Percentiles rank a stretch among this genome's conserved stretches.
These are phyloP conservation scores for Leptographium flavum DNA, from an alignment of 2,329 filamentous ascomycete genomes.

Conservation along the genomic window DNA sequence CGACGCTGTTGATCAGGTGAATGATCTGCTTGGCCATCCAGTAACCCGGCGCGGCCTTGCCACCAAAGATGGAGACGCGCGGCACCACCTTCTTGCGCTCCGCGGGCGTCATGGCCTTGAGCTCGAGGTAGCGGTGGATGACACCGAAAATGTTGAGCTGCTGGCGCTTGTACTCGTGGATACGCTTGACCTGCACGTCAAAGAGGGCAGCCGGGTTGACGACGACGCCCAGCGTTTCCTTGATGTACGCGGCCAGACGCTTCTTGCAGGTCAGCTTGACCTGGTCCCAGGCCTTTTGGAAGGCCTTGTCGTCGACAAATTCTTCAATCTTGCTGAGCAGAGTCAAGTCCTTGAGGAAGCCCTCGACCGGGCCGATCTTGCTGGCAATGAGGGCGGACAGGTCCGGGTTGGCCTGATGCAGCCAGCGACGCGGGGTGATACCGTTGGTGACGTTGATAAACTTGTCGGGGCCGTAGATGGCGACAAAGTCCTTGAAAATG, in stretches of 20 bases:
- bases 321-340: conserved; percentile 72
- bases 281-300: conserved; percentile 88
- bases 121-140: conserved; percentile 80
- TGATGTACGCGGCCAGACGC: conserved; percentile 81
- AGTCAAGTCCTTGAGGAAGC: conserved; percentile 80
- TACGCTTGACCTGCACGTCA: conserved; percentile 96
- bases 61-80: conserved; percentile 90
- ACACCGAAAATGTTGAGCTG: conserved; percentile 98
- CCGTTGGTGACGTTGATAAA: conserved; percentile 99
- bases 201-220: conserved; percentile 85
- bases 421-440: conserved; percentile 88
- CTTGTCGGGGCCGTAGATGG: conserved; percentile 89
- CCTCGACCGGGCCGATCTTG: conserved; percentile 64
- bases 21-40: conserved; percentile 99
- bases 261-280: conserved; percentile 97
- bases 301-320: conserved; percentile 72
- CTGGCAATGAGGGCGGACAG: conserved; percentile 84
- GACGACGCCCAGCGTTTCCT: conserved; percentile 59
- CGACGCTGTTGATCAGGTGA: conserved; percentile 87
- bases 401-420: conserved; percentile 91
- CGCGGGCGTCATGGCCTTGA: conserved; percentile 73
- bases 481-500: conserved; percentile 98
- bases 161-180: conserved; percentile 98
- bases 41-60: conserved; percentile 94
- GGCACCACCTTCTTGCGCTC: conserved; percentile 77